Evolutionary conservation across 306 rosid genomes (phyloP), one percentile per base, ranked within the genome.

Genomic region (Hippophae rhamnoides): DNA sequence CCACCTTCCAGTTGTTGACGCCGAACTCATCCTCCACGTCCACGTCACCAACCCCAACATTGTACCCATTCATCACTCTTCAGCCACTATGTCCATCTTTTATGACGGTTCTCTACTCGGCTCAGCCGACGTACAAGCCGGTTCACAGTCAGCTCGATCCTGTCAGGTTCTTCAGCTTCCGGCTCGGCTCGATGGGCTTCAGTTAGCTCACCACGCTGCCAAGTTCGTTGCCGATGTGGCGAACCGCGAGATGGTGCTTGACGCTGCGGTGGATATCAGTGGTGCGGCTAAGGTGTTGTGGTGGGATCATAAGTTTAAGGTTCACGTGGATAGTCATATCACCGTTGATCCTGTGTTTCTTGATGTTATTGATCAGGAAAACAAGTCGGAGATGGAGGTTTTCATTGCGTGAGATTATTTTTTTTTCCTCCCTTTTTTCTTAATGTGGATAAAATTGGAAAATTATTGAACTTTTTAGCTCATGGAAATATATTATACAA

Each of bases 21-120:
- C 86, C 9, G 98, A 83, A 14, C 66, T 92, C 10, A 51, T 75
- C 64, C 86, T 87, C 55, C 85, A 82, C 68, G 93, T 87, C 45
- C 95, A 92, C 78, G 89, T 85, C 66, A 79, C 89, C 59, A 90
- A 90, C 77, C 97, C 97, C 42, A 90, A 90, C 89, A 66, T 81
- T 25, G 60, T 71, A 0, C 87, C 97, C 12, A 57, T 90, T 65
- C 74, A 77, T 41, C 87, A 85, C 87, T 77, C 90, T 69, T 78
- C 90, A 74, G 67, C 97, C 59, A 58, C 81, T 69, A 81, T 90
- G 96, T 87, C 97, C 53, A 90, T 90, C 53, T 87, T 62, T 80
- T 90, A 90, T 82, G 53, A 72, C 2, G 97, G 89, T 3, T 79
- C 86, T 0, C 86, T 87, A 27, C 89, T 90, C 40, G 97, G 97